A percentile compares a stretch with the other conserved stretches of the same genome.
These are phyloP conservation scores for Yarrowia hollandica DNA, from an alignment of 805 yeast genomes.

Conservation along the genomic window DNA sequence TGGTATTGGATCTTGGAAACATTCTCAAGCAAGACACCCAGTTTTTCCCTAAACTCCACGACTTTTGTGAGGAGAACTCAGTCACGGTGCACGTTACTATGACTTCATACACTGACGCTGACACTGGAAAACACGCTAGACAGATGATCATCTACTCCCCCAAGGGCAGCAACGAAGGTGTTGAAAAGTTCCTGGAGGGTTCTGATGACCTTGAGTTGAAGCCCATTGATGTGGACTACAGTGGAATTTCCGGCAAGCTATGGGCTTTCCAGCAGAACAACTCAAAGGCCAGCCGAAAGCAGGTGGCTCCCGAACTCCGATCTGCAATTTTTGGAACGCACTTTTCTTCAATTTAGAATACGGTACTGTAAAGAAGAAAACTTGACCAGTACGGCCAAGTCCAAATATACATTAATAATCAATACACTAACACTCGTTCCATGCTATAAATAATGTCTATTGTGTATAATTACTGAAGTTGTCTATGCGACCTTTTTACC, in stretches of 20 bases:
- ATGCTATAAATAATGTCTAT: constrained; percentile 7
- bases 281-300: constrained; percentile 73
- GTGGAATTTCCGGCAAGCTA: constrained; percentile 31
- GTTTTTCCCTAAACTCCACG: constrained; percentile 38
- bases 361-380: no score
- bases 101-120: constrained; percentile 45
- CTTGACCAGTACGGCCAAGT: no score
- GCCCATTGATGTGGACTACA: constrained; percentile 32
- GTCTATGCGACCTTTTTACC: background rate
- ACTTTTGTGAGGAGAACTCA: constrained; percentile 40
- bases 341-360: background rate
- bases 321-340: constrained; percentile 19
- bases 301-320: constrained; percentile 67
- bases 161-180: background rate
- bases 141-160: constrained; percentile 42
- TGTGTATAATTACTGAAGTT: no score
- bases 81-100: constrained; percentile 50
- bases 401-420: no score
- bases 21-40: constrained; percentile 41
- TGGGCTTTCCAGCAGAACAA: constrained; percentile 52
- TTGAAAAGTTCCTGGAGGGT: constrained; percentile 9
- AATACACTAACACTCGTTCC: background rate
- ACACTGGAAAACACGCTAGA: constrained; percentile 44
- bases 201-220: background rate
- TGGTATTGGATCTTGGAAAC: constrained; percentile 64